A percentile compares a stretch with the other conserved stretches of the same genome.
Conservation (phyloP, 2,329 filamentous ascomycete species). For the Aspergillaceae sp. region DNA sequence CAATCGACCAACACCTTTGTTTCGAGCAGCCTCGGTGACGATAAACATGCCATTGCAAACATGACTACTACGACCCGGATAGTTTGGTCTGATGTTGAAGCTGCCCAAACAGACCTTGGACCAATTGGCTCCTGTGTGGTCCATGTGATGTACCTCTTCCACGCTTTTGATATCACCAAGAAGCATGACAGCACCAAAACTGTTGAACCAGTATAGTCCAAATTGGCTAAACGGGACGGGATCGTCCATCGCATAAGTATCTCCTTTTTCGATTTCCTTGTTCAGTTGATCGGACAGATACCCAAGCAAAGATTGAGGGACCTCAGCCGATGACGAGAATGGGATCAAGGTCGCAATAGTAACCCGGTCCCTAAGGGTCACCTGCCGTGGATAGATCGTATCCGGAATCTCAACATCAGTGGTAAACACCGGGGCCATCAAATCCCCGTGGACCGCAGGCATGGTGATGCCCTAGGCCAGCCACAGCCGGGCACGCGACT, state of each 20-base stretch:
- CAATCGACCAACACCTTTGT: slow-evolving; percentile 63
- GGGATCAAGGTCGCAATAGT: slow-evolving; percentile 78
- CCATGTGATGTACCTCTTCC: slow-evolving; percentile 44
- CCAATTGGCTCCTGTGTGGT: slow-evolving; percentile 60
- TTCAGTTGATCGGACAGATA: slow-evolving; percentile 80
- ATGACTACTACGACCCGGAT: slow-evolving; percentile 82
- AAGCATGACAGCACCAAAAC: slow-evolving; percentile 82
- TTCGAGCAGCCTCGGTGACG: slow-evolving; percentile 63
- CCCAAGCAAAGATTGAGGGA: slow-evolving; percentile 64
- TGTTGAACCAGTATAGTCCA: slow-evolving; percentile 80
- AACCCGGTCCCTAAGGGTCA: slow-evolving; percentile 73
- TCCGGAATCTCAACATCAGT: slow-evolving; percentile 49
- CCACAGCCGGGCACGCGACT: slow-evolving; percentile 27
- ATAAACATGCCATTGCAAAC: slow-evolving; percentile 71
- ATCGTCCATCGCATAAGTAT: slow-evolving; percentile 84
- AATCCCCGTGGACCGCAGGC: slow-evolving; percentile 30
- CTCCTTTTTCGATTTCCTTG: slow-evolving; percentile 82
- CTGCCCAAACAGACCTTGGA: slow-evolving; percentile 72
- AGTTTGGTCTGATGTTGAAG: slow-evolving; percentile 93
- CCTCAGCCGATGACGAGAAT: slow-evolving; percentile 65
- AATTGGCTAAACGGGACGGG: slow-evolving; percentile 66
- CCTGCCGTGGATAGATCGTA: slow-evolving; percentile 63
- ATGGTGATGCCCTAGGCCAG: slow-evolving; percentile 19
- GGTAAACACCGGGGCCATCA: slow-evolving; percentile 21
- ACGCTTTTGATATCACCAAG: slow-evolving; percentile 62